A percentile compares a stretch with the other conserved stretches of the same genome.
phyloP scores from a whole-genome alignment of 257 asterid species.

The Galeopsis tetrahit region DNA sequence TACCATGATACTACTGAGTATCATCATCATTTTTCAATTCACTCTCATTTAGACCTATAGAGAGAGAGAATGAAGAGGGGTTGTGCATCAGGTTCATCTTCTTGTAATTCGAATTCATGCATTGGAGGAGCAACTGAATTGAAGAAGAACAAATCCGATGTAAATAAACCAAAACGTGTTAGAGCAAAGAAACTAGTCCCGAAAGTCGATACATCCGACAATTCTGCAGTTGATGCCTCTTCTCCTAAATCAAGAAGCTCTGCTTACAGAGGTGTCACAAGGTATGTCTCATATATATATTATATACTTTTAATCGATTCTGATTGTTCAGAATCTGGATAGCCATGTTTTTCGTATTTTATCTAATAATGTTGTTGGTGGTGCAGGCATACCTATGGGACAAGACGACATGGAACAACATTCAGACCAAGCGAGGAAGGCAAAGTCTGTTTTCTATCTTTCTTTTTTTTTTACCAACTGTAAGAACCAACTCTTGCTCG shows the following conservation, averaged over 20 bases:
- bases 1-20: too few species aligned
- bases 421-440: constrained; percentile 76
- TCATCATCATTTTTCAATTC: background rate
- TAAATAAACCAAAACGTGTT: constrained; percentile 36
- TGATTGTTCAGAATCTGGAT: too few species aligned
- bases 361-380: background rate
- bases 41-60: background rate
- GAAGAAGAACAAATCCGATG: background rate
- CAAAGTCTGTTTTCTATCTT: constrained; percentile 49
- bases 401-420: constrained; percentile 68
- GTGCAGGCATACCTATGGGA: constrained; percentile 88
- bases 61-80: constrained; percentile 47
- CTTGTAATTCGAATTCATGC: constrained; percentile 26
- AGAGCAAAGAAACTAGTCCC: constrained; percentile 29
- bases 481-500: too few species aligned
- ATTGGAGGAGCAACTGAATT: constrained; percentile 34
- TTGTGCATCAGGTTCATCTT: constrained; percentile 48
- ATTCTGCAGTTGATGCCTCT: constrained; percentile 28
- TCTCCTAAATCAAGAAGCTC: constrained; percentile 74
- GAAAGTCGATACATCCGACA: background rate
- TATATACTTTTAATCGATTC: background rate
- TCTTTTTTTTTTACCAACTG: background rate
- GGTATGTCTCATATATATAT: constrained; percentile 45
- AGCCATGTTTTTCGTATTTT: too few species aligned
- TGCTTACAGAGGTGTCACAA: constrained; percentile 83